Evolutionary conservation across 495 filamentous ascomycete species (phyloP).

Genomic region (Xylaria flabelliformis): DNA sequence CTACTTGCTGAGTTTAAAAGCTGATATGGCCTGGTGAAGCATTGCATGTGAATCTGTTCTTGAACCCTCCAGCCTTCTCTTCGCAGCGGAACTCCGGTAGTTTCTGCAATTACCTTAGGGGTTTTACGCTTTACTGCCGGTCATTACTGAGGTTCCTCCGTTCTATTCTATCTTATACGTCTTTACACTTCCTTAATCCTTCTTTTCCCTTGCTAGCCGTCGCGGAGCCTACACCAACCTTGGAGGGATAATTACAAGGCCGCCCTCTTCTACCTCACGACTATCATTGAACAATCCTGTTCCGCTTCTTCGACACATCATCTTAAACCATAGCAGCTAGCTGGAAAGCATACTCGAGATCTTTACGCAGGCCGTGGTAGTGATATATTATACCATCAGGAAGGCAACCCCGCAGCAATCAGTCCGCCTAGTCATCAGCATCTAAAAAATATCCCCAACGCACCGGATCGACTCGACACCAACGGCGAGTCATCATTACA

Average conservation of each 20-base stretch:
- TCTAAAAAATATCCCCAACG: not conserved
- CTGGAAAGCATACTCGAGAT: not conserved
- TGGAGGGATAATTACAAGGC: not conserved
- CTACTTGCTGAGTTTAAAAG: slow-evolving; percentile 14
- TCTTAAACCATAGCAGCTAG: not conserved
- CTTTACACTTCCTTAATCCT: not conserved
- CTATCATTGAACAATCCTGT: not conserved
- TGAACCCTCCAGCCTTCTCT: slow-evolving; percentile 52
- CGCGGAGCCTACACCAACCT: not conserved
- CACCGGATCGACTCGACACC: not conserved
- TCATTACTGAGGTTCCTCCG: not conserved
- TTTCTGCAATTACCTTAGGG: slow-evolving; percentile 47
- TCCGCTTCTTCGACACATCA: not conserved
- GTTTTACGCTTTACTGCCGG: not conserved
- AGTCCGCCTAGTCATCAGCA: not conserved
- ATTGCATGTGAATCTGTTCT: slow-evolving; percentile 21
- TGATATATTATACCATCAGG: not conserved
- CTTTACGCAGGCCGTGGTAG: not conserved
- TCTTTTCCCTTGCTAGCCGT: not conserved
- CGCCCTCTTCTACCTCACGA: not conserved
- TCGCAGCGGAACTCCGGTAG: slow-evolving; percentile 61
- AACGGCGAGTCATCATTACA: not conserved
- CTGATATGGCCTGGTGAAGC: slow-evolving; percentile 11
- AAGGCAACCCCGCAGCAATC: not conserved
- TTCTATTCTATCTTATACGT: not conserved